A percentile compares a stretch with the other conserved stretches of the same genome.
Evolutionary conservation across 2,329 filamentous ascomycete genomes (phyloP).

Genomic region (Boeremia exigua): DNA sequence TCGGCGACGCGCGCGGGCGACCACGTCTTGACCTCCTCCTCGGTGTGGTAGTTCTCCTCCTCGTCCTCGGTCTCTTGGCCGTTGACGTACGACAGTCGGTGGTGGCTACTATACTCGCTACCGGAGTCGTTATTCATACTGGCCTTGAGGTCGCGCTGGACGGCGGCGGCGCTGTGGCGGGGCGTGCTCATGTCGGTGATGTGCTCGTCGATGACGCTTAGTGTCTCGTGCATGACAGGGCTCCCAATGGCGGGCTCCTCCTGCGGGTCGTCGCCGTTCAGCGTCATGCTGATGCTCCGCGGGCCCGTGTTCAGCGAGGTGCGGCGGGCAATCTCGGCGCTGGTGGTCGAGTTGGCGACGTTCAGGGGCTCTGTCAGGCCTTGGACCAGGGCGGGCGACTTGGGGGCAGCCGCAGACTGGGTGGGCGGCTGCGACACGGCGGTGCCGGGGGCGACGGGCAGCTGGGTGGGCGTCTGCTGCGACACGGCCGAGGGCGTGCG

Average conservation of each 20-base stretch:
- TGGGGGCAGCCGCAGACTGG: conserved; percentile 6
- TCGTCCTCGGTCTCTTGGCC: conserved; percentile 96
- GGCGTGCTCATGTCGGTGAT: conserved; percentile 82
- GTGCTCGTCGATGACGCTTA: conserved; percentile 96
- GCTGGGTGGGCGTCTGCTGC: conserved; percentile 14
- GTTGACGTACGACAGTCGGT: conserved; percentile 87
- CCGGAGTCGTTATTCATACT: conserved; percentile 73
- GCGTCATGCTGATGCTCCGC: conserved; percentile 45
- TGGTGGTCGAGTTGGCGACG: conserved; percentile 26
- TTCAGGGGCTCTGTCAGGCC: conserved; percentile 40
- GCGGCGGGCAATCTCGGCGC: conserved; percentile 23
- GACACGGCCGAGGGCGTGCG: conserved; percentile 38
- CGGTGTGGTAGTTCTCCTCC: conserved; percentile 72
- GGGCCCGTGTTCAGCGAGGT: conserved; percentile 32
- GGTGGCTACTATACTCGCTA: conserved; percentile 87
- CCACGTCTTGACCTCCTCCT: conserved; percentile 81
- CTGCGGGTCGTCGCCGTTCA: conserved; percentile 45
- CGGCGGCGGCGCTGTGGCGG: conserved; percentile 55
- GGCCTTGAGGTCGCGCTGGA: conserved; percentile 52
- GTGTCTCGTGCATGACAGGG: conserved; percentile 89
- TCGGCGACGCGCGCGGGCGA: conserved; percentile 82
- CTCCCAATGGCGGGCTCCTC: conserved; percentile 60
- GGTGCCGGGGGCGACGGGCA: conserved; percentile 20
- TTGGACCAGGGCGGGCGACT: conserved; percentile 22
- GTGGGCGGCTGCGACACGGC: conserved; percentile 27